A percentile compares a stretch with the other conserved stretches of the same genome.
These are phyloP conservation scores for Metahyphopichia silvanorum DNA, from an alignment of 805 yeast genomes.

Conservation along the genomic window DNA sequence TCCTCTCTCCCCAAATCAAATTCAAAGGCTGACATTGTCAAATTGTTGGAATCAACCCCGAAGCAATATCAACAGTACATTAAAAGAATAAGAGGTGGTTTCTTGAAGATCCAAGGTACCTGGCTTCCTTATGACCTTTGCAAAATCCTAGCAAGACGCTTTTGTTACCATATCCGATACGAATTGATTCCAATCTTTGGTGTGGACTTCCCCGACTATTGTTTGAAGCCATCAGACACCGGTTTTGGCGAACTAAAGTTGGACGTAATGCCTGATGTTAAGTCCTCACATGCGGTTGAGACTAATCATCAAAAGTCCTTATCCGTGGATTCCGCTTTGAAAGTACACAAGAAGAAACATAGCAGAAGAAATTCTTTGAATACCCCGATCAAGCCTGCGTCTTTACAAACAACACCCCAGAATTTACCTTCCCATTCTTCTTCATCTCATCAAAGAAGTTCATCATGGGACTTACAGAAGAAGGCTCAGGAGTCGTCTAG, in stretches of 20 bases:
- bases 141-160: conserved; percentile 60
- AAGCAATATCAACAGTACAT: conserved; percentile 55
- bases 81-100: conserved; percentile 85
- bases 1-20: conserved; percentile 9
- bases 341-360: not conserved
- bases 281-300: not conserved
- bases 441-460: not conserved
- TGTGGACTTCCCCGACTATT: conserved; percentile 55
- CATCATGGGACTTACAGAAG: not conserved
- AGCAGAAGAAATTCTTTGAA: not conserved
- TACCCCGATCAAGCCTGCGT: conserved; percentile 1
- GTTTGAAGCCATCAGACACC: conserved; percentile 54
- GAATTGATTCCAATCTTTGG: conserved; percentile 83
- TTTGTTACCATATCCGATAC: conserved; percentile 75
- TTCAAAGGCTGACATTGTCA: conserved; percentile 73
- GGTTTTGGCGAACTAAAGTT: conserved; percentile 64
- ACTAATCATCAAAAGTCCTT: not conserved
- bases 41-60: conserved; percentile 63
- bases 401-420: not conserved
- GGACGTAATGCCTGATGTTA: conserved; percentile 19
- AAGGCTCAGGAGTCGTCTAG: not conserved
- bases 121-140: conserved; percentile 82
- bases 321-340: not conserved
- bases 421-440: not conserved
- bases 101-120: conserved; percentile 88